Conservation (phyloP, 441 rosid genomes). For the Eruca vesicaria region DNA sequence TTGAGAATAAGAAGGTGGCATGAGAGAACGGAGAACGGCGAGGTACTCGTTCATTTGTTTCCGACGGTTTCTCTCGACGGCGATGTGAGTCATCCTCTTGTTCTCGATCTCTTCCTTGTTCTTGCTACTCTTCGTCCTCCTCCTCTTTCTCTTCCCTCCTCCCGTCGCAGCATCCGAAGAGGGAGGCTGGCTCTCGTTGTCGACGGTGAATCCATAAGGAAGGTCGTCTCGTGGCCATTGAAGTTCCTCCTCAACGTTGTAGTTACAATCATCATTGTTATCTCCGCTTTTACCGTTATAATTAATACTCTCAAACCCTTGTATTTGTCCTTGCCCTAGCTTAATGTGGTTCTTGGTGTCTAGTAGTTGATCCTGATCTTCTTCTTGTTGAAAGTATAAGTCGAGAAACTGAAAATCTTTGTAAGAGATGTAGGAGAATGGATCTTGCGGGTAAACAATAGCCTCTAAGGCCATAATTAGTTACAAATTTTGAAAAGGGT, state of each 20-base stretch:
- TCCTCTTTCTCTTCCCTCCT: constrained; percentile 48
- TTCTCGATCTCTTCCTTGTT: constrained; percentile 70
- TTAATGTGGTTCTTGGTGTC: constrained; percentile 32
- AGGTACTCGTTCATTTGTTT: constrained; percentile 76
- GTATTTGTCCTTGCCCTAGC: constrained; percentile 30
- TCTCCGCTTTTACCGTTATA: constrained; percentile 16
- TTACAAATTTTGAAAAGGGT: not conserved
- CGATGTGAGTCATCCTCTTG: constrained; percentile 71
- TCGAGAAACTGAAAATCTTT: constrained; percentile 36
- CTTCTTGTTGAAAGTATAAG: constrained; percentile 28
- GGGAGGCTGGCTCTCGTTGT: constrained; percentile 10
- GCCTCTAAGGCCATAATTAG: constrained; percentile 62
- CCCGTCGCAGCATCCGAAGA: constrained; percentile 23
- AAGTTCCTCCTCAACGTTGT: constrained; percentile 23
- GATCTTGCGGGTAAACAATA: constrained; percentile 55
- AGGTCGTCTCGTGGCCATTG: constrained; percentile 20
- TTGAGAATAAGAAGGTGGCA: constrained; percentile 72
- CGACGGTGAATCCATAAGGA: constrained; percentile 22
- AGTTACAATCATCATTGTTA: constrained; percentile 20
- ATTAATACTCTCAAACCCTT: constrained; percentile 12
- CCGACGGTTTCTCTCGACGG: constrained; percentile 74
- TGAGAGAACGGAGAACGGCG: constrained; percentile 56
- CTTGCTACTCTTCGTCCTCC: constrained; percentile 49
- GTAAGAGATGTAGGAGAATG: constrained; percentile 41
- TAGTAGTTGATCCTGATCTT: constrained; percentile 22